Evolutionary conservation across 164 flowering plant genomes (phyloP), one percentile per base, ranked within the genome.

Genomic region (Nelumbo lutea): DNA sequence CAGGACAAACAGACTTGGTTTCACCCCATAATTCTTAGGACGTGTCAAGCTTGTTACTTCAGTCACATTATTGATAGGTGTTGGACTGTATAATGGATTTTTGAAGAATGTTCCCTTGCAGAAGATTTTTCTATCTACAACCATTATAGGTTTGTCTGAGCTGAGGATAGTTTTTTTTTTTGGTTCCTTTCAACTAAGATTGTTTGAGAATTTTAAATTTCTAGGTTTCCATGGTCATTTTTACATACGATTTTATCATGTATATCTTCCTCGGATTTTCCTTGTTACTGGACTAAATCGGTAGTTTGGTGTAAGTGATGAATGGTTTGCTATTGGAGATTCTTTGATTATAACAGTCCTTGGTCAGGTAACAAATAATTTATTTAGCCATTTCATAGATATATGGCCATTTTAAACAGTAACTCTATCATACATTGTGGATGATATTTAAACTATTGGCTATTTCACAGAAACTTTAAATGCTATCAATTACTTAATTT

Each of bases 261-360:
- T 68, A 14, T 69, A 13, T 53, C 55, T 70, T 61, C 40, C 60
- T 70, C 69, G 85, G 90, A 83, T 94, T 74, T 66, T 91, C 69
- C 97, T 94, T 76, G 95, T 94, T 45, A 91, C 93, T 66, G 98
- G 98, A 71, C 66, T 94, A 64, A 95, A 95, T 77, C 82, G 90
- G 69, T 76, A 90, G 62, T 79, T 95, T 56, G 97, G 98, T 53
- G 85, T 95, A 70, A 92, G 97, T 68, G 97, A 95, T 68, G 96
- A 95, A 81, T 95, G 98, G 98, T 95, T 95, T 82, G 88, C 97
- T 0, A 73, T 95, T 66, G 98, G 98, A 5, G 98, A 95, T 83
- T 91, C 97, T 48, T 78, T 95, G 79, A 85, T 92, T 59, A 59
- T 95, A 67, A 95, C 98, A 11, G 97, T 95, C 71, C 97, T 94